These are phyloP conservation scores for Gossypium davidsonii DNA, from an alignment of 441 rosid genomes.

Conservation along the genomic window DNA sequence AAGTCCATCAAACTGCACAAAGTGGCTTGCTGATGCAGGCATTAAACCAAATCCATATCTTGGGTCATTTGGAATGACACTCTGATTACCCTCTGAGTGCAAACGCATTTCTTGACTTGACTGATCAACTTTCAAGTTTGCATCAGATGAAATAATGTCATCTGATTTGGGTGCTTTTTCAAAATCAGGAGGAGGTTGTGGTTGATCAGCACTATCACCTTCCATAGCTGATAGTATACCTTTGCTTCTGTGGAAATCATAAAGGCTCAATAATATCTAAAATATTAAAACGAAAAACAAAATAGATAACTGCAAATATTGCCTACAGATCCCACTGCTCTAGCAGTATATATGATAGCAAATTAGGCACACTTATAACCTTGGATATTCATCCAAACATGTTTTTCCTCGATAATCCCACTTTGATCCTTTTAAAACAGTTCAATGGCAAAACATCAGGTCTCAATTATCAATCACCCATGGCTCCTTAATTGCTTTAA, in stretches of 20 bases:
- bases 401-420: neutral
- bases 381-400: neutral
- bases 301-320: neutral
- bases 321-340: neutral
- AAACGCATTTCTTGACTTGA: constrained; percentile 32
- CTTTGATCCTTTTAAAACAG: neutral
- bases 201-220: constrained; percentile 37
- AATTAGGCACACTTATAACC: neutral
- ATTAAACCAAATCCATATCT: constrained; percentile 47
- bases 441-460: neutral
- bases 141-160: constrained; percentile 15
- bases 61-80: constrained; percentile 45
- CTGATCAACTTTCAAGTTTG: constrained; percentile 29
- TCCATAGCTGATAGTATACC: constrained; percentile 26
- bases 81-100: constrained; percentile 44
- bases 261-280: constrained; percentile 5
- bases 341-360: neutral
- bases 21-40: constrained; percentile 46
- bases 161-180: constrained; percentile 29
- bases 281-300: neutral
- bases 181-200: constrained; percentile 31
- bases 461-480: neutral
- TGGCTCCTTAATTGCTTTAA: neutral
- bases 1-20: constrained; percentile 37
- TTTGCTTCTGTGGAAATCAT: constrained; percentile 29